Evolutionary conservation across 169 alveolate species (phyloP).

Genomic region (Perkinsus marinus): DNA sequence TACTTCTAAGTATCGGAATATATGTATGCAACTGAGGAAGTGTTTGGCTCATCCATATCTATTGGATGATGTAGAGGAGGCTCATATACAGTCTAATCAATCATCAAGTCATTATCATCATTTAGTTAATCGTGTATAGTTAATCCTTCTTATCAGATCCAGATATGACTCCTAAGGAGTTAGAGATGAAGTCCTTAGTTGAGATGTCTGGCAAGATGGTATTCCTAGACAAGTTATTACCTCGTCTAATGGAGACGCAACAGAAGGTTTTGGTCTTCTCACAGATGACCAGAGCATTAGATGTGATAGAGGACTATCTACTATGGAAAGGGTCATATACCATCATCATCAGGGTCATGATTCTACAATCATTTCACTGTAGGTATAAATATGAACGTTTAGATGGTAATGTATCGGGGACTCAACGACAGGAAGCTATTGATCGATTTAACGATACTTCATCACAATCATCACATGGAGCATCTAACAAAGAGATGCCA

Average conservation of each 20-base stretch:
- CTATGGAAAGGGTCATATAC: neutral
- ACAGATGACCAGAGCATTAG: slow-evolving; percentile 86
- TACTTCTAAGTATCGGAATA: slow-evolving; percentile 34
- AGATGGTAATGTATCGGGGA: slow-evolving; percentile 61
- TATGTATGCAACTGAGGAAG: slow-evolving; percentile 86
- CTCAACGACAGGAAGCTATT: neutral
- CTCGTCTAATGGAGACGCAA: slow-evolving; percentile 67
- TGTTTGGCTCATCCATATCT: slow-evolving; percentile 90
- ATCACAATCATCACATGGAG: too few species aligned
- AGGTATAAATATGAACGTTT: slow-evolving; percentile 83
- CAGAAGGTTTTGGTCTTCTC: slow-evolving; percentile 84
- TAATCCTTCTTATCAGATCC: neutral
- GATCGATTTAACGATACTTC: neutral
- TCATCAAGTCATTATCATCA: too few species aligned
- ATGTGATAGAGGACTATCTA: slow-evolving; percentile 84
- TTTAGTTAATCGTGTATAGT: too few species aligned
- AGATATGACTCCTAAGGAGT: neutral
- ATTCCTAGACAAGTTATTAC: slow-evolving; percentile 72
- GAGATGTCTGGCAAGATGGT: slow-evolving; percentile 68
- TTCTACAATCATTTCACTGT: slow-evolving; percentile 39
- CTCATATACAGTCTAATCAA: slow-evolving; percentile 23
- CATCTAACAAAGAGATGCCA: too few species aligned
- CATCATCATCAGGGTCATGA: neutral
- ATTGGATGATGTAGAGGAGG: slow-evolving; percentile 81
- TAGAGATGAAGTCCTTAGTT: slow-evolving; percentile 8